phyloP scores from a whole-genome alignment of 768 basidiomycete genomes.

The Daedalea quercina region DNA sequence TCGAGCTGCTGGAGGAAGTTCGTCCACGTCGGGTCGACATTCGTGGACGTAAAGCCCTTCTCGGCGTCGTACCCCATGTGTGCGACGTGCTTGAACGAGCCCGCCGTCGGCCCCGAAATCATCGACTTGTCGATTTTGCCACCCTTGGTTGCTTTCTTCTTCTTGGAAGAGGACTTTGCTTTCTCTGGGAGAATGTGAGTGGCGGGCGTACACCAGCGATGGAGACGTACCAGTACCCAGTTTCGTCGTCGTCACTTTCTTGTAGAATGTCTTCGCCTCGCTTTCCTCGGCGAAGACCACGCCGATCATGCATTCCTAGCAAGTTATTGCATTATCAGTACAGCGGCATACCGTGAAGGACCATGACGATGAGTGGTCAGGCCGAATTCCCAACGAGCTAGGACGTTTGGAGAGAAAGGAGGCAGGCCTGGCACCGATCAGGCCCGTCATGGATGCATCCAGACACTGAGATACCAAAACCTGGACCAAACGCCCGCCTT shows the following conservation, averaged over 20 bases:
- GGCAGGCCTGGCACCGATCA: too few species aligned
- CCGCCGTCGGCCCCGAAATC: conserved; percentile 76
- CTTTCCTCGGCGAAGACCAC: conserved; percentile 83
- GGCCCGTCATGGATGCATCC: too few species aligned
- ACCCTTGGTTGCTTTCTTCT: conserved; percentile 51
- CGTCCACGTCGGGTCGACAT: conserved; percentile 89
- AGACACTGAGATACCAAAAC: too few species aligned
- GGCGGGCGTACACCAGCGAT: not conserved
- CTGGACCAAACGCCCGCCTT: too few species aligned
- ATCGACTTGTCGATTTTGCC: conserved; percentile 89
- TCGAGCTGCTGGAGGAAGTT: conserved; percentile 62
- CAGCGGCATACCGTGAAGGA: too few species aligned
- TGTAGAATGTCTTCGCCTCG: conserved; percentile 80
- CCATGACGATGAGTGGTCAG: too few species aligned
- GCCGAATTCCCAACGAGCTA: too few species aligned
- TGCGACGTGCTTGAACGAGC: conserved; percentile 83
- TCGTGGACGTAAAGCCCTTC: conserved; percentile 77
- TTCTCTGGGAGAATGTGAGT: conserved; percentile 19
- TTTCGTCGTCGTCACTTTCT: conserved; percentile 73
- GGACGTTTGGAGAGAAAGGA: too few species aligned
- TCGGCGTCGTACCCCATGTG: conserved; percentile 94
- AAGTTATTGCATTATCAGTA: not conserved
- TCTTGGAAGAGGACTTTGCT: conserved; percentile 38
- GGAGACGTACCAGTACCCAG: conserved; percentile 38
- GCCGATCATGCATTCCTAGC: conserved; percentile 83